Evolutionary conservation across 2,329 filamentous ascomycete genomes (phyloP).

Genomic region (Beauveria asiatica): DNA sequence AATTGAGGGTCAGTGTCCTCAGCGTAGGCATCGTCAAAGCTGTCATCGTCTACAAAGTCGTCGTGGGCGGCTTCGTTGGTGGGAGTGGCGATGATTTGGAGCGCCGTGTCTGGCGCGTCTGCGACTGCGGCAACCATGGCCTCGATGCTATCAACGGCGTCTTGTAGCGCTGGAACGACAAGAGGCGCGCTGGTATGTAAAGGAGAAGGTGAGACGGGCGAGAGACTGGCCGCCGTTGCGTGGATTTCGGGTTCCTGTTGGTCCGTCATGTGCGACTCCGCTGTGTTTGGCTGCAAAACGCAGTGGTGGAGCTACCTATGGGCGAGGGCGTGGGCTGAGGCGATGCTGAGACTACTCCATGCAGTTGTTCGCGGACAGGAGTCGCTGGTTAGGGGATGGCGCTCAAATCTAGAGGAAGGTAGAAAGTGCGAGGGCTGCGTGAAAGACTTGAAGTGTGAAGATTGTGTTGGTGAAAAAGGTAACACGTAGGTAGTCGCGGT

Average conservation of each 20-base stretch:
- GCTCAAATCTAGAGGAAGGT: not conserved
- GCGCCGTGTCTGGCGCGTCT: slow-evolving; percentile 22
- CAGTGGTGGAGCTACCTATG: slow-evolving; percentile 10
- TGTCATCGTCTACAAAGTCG: slow-evolving; percentile 37
- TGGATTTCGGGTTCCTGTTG: slow-evolving; percentile 37
- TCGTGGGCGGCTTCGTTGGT: slow-evolving; percentile 25
- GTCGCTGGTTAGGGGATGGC: not conserved
- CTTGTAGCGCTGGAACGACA: slow-evolving; percentile 42
- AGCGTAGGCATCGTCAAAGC: slow-evolving; percentile 39
- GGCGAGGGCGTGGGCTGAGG: not conserved
- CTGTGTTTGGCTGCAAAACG: not conserved
- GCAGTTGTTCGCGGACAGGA: not conserved
- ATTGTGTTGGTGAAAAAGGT: not conserved
- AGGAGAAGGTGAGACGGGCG: slow-evolving; percentile 41
- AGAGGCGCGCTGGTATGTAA: slow-evolving; percentile 38
- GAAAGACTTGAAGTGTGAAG: not conserved
- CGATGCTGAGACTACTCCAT: slow-evolving; percentile 1
- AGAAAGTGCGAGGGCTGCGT: not conserved
- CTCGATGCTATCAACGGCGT: slow-evolving; percentile 43
- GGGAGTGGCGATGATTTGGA: slow-evolving; percentile 22
- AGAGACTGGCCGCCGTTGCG: slow-evolving; percentile 42
- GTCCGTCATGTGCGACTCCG: slow-evolving; percentile 6
- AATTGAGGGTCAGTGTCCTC: slow-evolving; percentile 25
- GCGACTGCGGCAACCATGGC: slow-evolving; percentile 33
- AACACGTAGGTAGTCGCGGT: not conserved